Base-by-base conservation (phyloP, 345 rosid species). In the Moricandia arvensis region DNA sequence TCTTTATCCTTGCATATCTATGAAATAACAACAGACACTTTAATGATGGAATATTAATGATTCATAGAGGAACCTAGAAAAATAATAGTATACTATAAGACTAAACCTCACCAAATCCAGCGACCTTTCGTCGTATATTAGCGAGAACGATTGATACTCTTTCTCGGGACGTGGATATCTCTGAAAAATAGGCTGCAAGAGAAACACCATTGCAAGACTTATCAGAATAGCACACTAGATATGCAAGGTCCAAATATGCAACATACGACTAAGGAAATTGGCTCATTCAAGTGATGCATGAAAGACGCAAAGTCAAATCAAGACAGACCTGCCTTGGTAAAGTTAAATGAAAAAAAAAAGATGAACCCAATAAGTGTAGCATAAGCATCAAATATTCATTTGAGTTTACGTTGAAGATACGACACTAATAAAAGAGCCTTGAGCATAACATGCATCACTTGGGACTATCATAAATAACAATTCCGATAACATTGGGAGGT, bases 111-210 rank as follows among this genome's bases (percentile, higher is more conserved):
- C 99, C 98, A 93, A 78, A 85, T 95, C 99, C 58, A 95, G 71
- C 15, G 99, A 93, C 63, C 99, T 88, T 54, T 93, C 99, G 47
- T 82, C 87, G 73, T 95, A 95, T 78, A 90, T 90, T 68, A 95
- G 96, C 9, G 99, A 95, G 84, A 95, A 95, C 6, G 99, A 95
- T 73, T 96, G 99, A 73, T 93, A 96, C 80, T 96, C 99, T 87
- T 96, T 96, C 82, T 96, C 99, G 3, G 99, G 99, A 24, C 98
- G 93, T 26, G 98, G 99, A 85, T 91, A 86, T 80, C 99, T 86
- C 82, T 93, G 98, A 80, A 96, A 96, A 78, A 93, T 93, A 67
- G 97, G 93, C 98, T 96, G 96, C 80, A 83, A 74, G 69, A 54
- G 65, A 73, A 75, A 61, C 35, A 17, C 57, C 69, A 66, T 66